Conservation (phyloP, 768 basidiomycete species). For the Agrocybe praecox region DNA sequence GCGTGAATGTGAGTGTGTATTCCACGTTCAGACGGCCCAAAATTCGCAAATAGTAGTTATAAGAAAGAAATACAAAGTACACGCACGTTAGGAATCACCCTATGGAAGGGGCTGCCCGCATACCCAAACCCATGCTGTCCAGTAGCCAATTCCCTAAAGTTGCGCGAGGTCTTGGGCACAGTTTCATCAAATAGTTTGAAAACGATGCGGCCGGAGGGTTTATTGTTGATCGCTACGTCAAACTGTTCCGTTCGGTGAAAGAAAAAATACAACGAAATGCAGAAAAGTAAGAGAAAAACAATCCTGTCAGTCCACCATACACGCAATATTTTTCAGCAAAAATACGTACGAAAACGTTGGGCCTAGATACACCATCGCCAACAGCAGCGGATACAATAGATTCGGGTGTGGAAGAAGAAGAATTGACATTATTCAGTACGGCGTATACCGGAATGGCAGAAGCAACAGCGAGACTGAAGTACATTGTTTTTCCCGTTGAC, state of each 20-base stretch:
- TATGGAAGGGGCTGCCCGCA: constrained; percentile 68
- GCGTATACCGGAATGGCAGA: constrained; percentile 29
- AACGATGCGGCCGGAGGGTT: constrained; percentile 69
- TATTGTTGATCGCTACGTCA: constrained; percentile 60
- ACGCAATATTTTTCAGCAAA: not conserved
- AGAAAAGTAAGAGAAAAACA: not conserved
- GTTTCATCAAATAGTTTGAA: constrained; percentile 84
- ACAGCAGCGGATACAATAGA: not conserved
- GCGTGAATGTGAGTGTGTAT: no score
- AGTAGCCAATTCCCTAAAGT: constrained; percentile 82
- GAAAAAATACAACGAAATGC: not conserved
- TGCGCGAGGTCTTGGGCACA: constrained; percentile 79
- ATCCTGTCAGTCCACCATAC: not conserved
- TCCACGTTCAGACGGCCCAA: not conserved
- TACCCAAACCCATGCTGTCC: constrained; percentile 75
- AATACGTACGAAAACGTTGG: constrained; percentile 40
- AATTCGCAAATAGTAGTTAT: not conserved
- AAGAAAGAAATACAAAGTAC: not conserved
- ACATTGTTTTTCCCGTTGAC: constrained; percentile 39
- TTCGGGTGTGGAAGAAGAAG: constrained; percentile 7
- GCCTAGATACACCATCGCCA: constrained; percentile 23
- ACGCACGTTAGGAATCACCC: constrained; percentile 67
- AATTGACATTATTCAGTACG: constrained; percentile 29
- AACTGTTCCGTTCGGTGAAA: constrained; percentile 47
- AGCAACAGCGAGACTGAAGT: constrained; percentile 31